Evolutionary conservation across 441 rosid genomes (phyloP).

Genomic region (Aquilaria agallochum): DNA sequence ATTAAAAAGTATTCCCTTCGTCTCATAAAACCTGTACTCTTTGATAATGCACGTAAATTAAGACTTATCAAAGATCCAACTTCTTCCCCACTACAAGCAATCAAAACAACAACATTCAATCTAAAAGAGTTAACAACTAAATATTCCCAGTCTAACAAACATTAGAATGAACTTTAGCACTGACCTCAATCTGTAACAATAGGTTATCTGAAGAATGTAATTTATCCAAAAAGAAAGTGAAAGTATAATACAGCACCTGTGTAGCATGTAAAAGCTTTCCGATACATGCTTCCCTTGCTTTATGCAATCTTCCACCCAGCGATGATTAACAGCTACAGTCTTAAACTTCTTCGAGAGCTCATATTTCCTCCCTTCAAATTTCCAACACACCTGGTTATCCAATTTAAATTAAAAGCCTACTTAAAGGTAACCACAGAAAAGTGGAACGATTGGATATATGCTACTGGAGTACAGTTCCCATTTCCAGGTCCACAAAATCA

Average conservation of each 20-base stretch:
- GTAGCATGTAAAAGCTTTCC: slow-evolving; percentile 50
- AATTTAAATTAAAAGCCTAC: neutral
- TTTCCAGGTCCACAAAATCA: no score
- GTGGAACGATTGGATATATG: no score
- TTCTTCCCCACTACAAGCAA: slow-evolving; percentile 67
- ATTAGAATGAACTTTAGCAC: no score
- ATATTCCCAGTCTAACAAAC: no score
- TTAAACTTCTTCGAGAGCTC: slow-evolving; percentile 56
- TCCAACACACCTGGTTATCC: slow-evolving; percentile 69
- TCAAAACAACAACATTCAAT: neutral
- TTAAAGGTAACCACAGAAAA: neutral
- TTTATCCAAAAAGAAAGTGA: no score
- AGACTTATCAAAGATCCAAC: slow-evolving; percentile 62
- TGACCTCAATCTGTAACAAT: no score
- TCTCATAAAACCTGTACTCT: no score
- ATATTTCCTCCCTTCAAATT: slow-evolving; percentile 73
- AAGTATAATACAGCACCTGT: slow-evolving; percentile 37
- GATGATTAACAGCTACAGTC: slow-evolving; percentile 63
- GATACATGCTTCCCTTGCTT: slow-evolving; percentile 60
- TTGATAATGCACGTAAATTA: no score
- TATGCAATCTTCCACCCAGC: slow-evolving; percentile 82
- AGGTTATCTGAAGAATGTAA: no score
- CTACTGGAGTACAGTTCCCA: no score
- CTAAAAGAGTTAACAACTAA: no score
- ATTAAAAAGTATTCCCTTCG: no score